Evolutionary conservation across 179 eudicot species (phyloP), one percentile per base, ranked within the genome.

Genomic region (Carnegiea gigantea): DNA sequence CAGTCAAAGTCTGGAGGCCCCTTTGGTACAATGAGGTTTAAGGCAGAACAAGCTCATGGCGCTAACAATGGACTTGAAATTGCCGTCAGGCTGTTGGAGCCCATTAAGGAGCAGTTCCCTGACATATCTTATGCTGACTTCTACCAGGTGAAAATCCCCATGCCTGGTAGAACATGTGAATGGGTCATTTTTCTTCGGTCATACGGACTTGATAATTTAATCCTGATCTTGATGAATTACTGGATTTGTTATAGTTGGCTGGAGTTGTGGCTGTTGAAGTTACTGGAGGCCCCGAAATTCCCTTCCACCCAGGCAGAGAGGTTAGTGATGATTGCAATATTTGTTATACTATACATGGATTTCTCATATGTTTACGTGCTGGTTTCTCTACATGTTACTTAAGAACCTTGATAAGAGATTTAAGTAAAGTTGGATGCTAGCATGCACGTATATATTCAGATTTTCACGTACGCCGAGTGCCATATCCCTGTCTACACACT

Each of bases 21-120:
- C 11, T 96, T 96, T 28, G 99, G 99, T 24, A 96, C 99, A 77
- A 94, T 96, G 91, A 96, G 91, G 89, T 79, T 83, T 81, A 70
- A 86, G 86, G 89, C 77, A 38, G 99, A 96, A 91, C 89, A 48
- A 20, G 85, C 72, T 44, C 99, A 96, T 76, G 91, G 77, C 1
- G 99, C 99, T 80, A 96, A 96, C 88, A 92, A 85, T 54, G 99
- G 99, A 5, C 85, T 95, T 57, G 94, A 92, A n/a, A 92, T 95
- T 82, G 97, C 99, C 9, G 72, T 94, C 57, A 90, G 91, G 82
- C 84, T 95, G 79, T 79, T 95, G 86, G 92, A 90, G 82, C 99
- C 99, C 75, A 81, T 95, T 83, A 92, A 87, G 89, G 93, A 91
- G 75, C 92, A 94, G 60, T 95, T 95, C 85, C 98, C 98, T 38